Evolutionary conservation across 345 rosid species (phyloP).

Genomic region (Carallia brachiata): DNA sequence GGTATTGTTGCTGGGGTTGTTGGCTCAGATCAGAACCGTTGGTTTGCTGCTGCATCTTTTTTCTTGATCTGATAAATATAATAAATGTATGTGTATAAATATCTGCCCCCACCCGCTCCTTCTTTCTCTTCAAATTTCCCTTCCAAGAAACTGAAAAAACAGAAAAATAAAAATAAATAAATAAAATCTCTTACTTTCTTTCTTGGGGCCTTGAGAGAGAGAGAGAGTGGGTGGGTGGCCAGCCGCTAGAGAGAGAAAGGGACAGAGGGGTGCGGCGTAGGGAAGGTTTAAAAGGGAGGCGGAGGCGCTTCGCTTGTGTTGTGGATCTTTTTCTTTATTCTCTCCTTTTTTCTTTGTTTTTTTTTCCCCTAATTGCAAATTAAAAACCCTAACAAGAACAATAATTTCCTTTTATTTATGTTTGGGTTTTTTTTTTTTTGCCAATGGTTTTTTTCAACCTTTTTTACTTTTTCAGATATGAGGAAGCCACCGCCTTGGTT

Average conservation of each 20-base stretch:
- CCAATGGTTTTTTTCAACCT: too few relatives aligned
- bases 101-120: slow-evolving; percentile 5
- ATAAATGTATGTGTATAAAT: too few relatives aligned
- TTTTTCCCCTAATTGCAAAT: too few relatives aligned
- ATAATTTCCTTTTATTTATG: too few relatives aligned
- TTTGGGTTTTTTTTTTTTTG: too few relatives aligned
- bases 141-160: neutral
- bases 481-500: neutral
- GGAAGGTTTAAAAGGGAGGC: neutral
- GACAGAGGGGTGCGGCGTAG: neutral
- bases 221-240: neutral
- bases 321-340: neutral
- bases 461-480: too few relatives aligned
- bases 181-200: neutral
- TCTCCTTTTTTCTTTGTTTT: neutral
- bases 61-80: slow-evolving; percentile 3
- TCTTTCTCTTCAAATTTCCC: neutral
- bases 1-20: slow-evolving; percentile 24
- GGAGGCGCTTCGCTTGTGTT: neutral
- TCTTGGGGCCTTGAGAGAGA: neutral
- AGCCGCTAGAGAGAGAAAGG: neutral
- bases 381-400: too few relatives aligned
- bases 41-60: slow-evolving; percentile 27
- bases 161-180: too few relatives aligned
- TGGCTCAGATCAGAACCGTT: slow-evolving; percentile 57